Conservation (phyloP, 495 filamentous ascomycete genomes). For the Friedmanniomyces simplex region DNA sequence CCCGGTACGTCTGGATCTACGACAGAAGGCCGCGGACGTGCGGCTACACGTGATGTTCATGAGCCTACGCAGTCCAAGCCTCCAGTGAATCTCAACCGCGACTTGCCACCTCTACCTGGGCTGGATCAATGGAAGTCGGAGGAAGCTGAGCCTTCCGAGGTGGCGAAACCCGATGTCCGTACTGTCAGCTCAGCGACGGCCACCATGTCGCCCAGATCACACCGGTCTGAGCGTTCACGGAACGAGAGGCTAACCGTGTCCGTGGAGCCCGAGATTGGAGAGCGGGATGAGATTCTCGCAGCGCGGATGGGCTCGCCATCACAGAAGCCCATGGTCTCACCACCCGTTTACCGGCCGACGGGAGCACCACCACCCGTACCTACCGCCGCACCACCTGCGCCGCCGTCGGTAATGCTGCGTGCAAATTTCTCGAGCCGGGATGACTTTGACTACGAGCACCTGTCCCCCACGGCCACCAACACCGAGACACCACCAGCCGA, state of each 20-base stretch:
- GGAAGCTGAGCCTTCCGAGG: slow-evolving; percentile 3
- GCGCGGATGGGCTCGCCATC: slow-evolving; percentile 6
- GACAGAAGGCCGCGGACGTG: background rate
- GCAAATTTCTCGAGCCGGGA: background rate
- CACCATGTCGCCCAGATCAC: background rate
- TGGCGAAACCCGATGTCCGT: background rate
- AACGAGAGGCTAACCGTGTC: background rate
- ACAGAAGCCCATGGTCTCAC: background rate
- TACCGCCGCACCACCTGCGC: background rate
- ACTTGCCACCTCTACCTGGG: slow-evolving; percentile 33
- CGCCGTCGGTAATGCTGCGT: background rate
- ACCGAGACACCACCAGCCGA: background rate
- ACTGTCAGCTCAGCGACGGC: background rate
- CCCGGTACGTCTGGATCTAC: slow-evolving; percentile 2
- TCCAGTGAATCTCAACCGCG: slow-evolving; percentile 32
- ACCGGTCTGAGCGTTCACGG: background rate
- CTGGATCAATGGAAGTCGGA: slow-evolving; percentile 30
- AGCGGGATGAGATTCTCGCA: slow-evolving; percentile 7
- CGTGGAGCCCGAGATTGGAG: background rate
- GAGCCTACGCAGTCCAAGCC: background rate
- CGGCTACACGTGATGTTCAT: background rate
- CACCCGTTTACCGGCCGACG: background rate
- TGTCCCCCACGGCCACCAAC: background rate
- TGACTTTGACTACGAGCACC: slow-evolving; percentile 5
- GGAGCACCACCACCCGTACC: slow-evolving; percentile 1